These are phyloP conservation scores for Coniosporium apollinis DNA, from an alignment of 495 filamentous ascomycete genomes.

Conservation along the genomic window DNA sequence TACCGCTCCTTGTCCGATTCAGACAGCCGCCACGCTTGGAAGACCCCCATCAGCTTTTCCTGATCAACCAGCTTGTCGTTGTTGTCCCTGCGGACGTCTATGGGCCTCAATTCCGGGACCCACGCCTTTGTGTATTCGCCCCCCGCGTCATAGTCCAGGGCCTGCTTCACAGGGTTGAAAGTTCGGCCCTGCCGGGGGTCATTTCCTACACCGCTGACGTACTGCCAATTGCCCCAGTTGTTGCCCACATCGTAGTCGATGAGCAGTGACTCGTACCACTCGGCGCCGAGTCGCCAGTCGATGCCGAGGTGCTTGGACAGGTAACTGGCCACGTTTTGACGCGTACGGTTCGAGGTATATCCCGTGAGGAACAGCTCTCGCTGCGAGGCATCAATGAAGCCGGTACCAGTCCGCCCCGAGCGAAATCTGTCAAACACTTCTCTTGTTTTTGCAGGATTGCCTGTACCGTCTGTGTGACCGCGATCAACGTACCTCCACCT, in stretches of 20 bases:
- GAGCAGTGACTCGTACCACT: conserved; percentile 59
- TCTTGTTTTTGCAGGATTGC: conserved; percentile 15
- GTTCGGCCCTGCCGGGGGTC: conserved; percentile 47
- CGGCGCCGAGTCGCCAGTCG: conserved; percentile 60
- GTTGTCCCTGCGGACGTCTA: too few species aligned
- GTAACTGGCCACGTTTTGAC: conserved; percentile 57
- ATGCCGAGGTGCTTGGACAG: conserved; percentile 53
- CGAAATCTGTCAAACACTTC: conserved; percentile 33
- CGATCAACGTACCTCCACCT: conserved; percentile 12
- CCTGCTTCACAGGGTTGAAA: conserved; percentile 61
- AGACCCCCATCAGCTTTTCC: conserved; percentile 36
- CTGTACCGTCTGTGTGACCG: neutral
- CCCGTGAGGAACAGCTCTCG: conserved; percentile 53
- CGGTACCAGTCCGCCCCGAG: conserved; percentile 46
- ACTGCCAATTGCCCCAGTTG: conserved; percentile 71
- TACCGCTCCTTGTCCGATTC: conserved; percentile 32
- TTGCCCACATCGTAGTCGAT: conserved; percentile 53
- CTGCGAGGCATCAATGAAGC: conserved; percentile 53
- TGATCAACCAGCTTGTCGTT: too few species aligned
- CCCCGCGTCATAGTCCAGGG: conserved; percentile 47
- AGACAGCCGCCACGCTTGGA: conserved; percentile 44
- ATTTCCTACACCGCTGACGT: conserved; percentile 56
- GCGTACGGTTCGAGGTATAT: conserved; percentile 51
- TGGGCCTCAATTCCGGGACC: conserved; percentile 45
- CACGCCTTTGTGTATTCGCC: conserved; percentile 50